Conservation (phyloP, 495 filamentous ascomycete genomes). For the Daldinia childiae region DNA sequence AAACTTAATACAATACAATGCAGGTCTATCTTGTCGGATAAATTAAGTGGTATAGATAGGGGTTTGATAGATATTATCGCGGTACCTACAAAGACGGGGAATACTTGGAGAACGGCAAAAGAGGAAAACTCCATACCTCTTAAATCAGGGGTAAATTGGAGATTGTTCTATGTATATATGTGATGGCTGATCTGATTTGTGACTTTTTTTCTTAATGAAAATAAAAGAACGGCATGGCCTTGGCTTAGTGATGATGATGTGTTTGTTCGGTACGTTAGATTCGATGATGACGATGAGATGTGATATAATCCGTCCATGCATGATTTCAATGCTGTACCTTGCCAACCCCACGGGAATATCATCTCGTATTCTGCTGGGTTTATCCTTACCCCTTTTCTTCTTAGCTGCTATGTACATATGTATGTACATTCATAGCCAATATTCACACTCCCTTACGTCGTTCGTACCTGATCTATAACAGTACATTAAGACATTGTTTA, state of each 20-base stretch:
- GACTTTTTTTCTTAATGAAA: not conserved
- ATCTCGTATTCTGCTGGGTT: slow-evolving; percentile 4
- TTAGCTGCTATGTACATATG: too few species aligned
- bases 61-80: not conserved
- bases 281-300: slow-evolving; percentile 13
- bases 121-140: not conserved
- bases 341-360: not conserved
- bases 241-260: not conserved
- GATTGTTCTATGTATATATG: not conserved
- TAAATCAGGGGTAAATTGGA: not conserved
- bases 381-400: not conserved
- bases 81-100: not conserved
- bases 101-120: not conserved
- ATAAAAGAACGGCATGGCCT: not conserved
- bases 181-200: not conserved
- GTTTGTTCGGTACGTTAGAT: not conserved
- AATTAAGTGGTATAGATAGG: not conserved
- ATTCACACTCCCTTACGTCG: not conserved
- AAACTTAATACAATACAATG: not conserved
- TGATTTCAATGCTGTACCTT: not conserved
- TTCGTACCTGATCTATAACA: not conserved
- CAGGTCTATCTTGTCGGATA: not conserved
- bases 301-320: slow-evolving; percentile 1
- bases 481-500: not conserved
- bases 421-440: not conserved